Evolutionary conservation across 208 protist genomes (phyloP), one percentile per base, ranked within the genome.

Genomic region (Crithidia bombi): DNA sequence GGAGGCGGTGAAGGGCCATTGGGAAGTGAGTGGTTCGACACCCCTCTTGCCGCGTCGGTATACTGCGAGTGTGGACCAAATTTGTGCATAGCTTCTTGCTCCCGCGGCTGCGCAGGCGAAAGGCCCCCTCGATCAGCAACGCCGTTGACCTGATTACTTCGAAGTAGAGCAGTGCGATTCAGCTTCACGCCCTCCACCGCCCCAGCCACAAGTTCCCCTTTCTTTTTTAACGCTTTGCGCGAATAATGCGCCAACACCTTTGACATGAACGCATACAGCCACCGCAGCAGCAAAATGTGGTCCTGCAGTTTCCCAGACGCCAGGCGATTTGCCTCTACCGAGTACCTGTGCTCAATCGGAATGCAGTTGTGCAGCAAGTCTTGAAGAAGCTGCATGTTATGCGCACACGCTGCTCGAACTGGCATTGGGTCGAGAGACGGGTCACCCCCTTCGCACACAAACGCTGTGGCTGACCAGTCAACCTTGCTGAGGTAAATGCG

Each of bases 291-390:
- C 36, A 70, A 33, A 23, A 96, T 64, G 69, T 96, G 91, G 33
- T 96, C 91, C 59, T 96, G 91, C 26, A 96, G 73, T 65, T 91
- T 93, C 12, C 91, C 91, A 6, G 68, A 17, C 0, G 85, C 83
- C 17, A 96, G 69, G n/a, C 91, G 86, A 23, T 69, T 65, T 1
- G 83, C 71, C 35, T 96, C 76, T 19, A 89, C 78, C 32, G 83
- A 75, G 21, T 77, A 68, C 1, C 69, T 68, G 70, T 86, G 78
- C 47, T 90, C 81, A 6, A 50, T 33, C 4, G 88, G 84, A 10
- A 94, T 64, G 28, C 84, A 92, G 23, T 79, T 46, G 25, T 75
- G 81, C 44, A 93, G 67, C 74, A 96, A 86, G 36, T 81, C 61
- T 63, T 92, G 86, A 10, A 96, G 65, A n/a, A 88, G 71, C 17